A percentile compares a stretch with the other conserved stretches of the same genome.
Evolutionary conservation across 768 basidiomycete species (phyloP).

Genomic region (Leccinum disarticulatum): DNA sequence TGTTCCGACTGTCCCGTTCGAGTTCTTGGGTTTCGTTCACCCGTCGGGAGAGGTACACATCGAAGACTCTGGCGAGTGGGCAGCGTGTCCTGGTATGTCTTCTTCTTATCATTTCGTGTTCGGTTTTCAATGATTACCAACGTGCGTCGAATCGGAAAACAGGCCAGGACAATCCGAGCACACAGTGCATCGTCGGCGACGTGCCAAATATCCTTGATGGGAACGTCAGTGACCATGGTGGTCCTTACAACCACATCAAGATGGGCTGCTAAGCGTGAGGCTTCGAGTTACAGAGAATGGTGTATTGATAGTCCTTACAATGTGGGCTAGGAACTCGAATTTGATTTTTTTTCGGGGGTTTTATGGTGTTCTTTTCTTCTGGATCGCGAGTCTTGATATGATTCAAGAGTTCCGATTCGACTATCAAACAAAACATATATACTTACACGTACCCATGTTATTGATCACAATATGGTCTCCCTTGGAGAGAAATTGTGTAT

Average conservation of each 20-base stretch:
- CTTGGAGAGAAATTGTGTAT: too few relatives aligned
- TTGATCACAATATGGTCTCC: too few relatives aligned
- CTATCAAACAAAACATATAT: too few relatives aligned
- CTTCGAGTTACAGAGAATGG: too few relatives aligned
- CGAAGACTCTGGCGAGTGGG: slow-evolving; percentile 48
- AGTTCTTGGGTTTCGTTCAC: slow-evolving; percentile 42
- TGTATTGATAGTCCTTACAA: too few relatives aligned
- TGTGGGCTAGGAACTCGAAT: too few relatives aligned
- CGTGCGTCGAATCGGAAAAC: neutral
- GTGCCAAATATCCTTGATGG: slow-evolving; percentile 45
- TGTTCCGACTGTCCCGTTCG: slow-evolving; percentile 36
- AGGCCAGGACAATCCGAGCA: slow-evolving; percentile 58
- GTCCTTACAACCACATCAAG: slow-evolving; percentile 30
- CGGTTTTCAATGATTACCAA: neutral
- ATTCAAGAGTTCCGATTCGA: too few relatives aligned
- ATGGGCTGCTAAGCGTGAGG: slow-evolving; percentile 23
- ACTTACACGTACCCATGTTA: too few relatives aligned
- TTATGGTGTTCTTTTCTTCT: too few relatives aligned
- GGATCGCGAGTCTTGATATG: too few relatives aligned
- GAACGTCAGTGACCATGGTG: slow-evolving; percentile 46
- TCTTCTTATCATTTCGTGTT: neutral
- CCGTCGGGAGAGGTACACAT: slow-evolving; percentile 45
- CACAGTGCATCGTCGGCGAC: slow-evolving; percentile 25
- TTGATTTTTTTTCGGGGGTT: too few relatives aligned
- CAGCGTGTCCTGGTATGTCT: slow-evolving; percentile 48